phyloP scores from a whole-genome alignment of 805 yeast species.

The Lachancea meyersii region DNA sequence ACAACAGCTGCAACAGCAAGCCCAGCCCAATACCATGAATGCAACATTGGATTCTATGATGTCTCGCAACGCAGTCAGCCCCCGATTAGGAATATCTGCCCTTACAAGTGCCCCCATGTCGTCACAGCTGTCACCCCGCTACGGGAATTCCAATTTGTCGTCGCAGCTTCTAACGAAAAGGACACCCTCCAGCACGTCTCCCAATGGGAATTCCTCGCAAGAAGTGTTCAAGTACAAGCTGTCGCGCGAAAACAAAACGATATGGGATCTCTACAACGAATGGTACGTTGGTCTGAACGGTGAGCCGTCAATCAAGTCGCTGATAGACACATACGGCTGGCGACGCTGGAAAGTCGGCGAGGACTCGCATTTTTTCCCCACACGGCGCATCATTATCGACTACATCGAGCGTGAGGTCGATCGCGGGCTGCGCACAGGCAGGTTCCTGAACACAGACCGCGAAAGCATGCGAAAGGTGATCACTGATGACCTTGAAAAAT shows the following conservation, averaged over 20 bases:
- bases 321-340: constrained; percentile 33
- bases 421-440: constrained; percentile 29
- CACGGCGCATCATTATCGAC: constrained; percentile 35
- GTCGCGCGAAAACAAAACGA: constrained; percentile 34
- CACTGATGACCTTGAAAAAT: constrained; percentile 33
- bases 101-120: constrained; percentile 7
- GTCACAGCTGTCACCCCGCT: constrained; percentile 7
- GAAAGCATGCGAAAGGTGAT: constrained; percentile 30
- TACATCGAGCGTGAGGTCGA: constrained; percentile 34
- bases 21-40: background rate
- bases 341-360: constrained; percentile 36
- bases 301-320: constrained; percentile 26
- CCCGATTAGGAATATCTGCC: constrained; percentile 13
- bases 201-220: constrained; percentile 13
- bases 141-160: constrained; percentile 9
- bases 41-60: constrained; percentile 30
- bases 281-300: constrained; percentile 36
- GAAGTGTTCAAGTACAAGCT: constrained; percentile 32
- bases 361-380: constrained; percentile 36
- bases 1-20: constrained; percentile 1
- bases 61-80: constrained; percentile 22
- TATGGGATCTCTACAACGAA: constrained; percentile 35
- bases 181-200: constrained; percentile 9
- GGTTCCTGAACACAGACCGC: constrained; percentile 29
- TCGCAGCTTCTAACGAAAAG: constrained; percentile 7